Base-by-base conservation (phyloP, 78 protist genomes). In the Dictyostelium firmibasis region DNA sequence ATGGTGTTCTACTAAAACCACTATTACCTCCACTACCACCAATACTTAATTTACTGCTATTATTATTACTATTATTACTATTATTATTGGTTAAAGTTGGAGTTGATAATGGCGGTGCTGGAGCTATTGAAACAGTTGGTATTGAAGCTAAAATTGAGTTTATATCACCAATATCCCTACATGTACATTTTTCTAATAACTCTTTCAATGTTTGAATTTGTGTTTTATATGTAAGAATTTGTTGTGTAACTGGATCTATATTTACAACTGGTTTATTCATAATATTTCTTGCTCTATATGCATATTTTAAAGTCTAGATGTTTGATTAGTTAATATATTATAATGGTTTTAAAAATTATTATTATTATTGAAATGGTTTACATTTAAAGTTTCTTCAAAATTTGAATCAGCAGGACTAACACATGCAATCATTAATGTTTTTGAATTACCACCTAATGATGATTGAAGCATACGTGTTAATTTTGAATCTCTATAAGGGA, bases 391-490 rank as follows among this genome's bases (percentile, higher is more conserved):
- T 76, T 97, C 98, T 50, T 97, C 98, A 72, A 95, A 94, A 70
- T 86, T 95, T 25, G 97, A 81, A 60, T 95, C 97, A 10, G 97
- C 97, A 38, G 98, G 97, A 84, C 85, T 69, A 27, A 83, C 38
- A 84, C 91, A 81, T 3, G 99, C 98, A 20, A 99, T 96, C 99
- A 99, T 98, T 53, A 97, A 96, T 0, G 99, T 98, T 27, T 78
- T 31, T 25, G 97, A 88, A 81, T 98, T 98, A 79, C 99, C 99
- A 57, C 99, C 99, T 7, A 99, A 83, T 11, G 98, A 92, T 84
- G 98, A 99, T 31, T 99, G 98, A n/a, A 99, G 95, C 96, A 99
- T 96, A 13, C 99, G 83, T 1, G 99, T 99, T 47, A 99, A 97
- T 96, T 99, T 99, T 29, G 98, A 91, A 94, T 99, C 98, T 11